Conservation (phyloP, 306 rosid genomes). For the Boehmeria nivea region DNA sequence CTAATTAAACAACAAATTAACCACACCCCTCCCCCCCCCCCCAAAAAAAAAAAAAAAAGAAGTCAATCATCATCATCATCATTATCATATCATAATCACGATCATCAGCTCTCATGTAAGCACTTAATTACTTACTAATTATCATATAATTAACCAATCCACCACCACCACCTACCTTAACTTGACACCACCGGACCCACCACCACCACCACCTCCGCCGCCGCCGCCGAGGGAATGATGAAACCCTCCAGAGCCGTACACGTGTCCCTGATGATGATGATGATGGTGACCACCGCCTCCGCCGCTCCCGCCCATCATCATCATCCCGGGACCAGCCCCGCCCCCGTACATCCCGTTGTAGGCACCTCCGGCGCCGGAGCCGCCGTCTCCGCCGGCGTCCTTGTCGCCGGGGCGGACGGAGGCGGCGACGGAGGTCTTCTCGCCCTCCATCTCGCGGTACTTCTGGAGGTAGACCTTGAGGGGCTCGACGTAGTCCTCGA, state of each 20-base stretch:
- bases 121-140: too few species aligned
- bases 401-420: conserved; percentile 32
- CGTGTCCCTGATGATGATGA: conserved; percentile 33
- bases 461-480: conserved; percentile 54
- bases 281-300: background rate
- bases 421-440: conserved; percentile 35
- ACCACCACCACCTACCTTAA: conserved; percentile 27
- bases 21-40: too few species aligned
- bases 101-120: too few species aligned
- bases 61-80: too few species aligned
- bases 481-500: conserved; percentile 62
- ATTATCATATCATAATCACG: too few species aligned
- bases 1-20: too few species aligned
- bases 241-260: conserved; percentile 45
- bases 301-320: conserved; percentile 27
- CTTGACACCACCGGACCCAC: conserved; percentile 26
- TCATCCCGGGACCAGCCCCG: too few species aligned
- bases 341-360: conserved; percentile 54
- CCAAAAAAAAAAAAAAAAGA: too few species aligned
- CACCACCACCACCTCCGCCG: conserved; percentile 12
- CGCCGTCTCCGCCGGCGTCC: conserved; percentile 31
- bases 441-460: conserved; percentile 66
- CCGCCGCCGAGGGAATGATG: conserved; percentile 25
- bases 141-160: background rate
- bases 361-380: conserved; percentile 29